Evolutionary conservation across 257 asterid genomes (phyloP).

Genomic region (Coffea eugenioides): DNA sequence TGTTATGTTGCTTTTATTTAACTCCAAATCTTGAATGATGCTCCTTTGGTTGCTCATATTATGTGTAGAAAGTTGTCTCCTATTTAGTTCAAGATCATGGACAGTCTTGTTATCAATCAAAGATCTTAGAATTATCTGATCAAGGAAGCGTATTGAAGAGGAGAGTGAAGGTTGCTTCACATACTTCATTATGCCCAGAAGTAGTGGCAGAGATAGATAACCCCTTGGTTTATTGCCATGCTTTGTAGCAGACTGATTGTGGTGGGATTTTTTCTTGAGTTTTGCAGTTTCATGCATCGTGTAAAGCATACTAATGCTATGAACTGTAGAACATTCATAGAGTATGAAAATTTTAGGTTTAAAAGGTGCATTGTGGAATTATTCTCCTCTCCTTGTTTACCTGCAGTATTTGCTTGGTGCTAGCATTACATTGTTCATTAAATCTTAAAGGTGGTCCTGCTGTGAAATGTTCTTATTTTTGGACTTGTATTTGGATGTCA

Average conservation of each 20-base stretch:
- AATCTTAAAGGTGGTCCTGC: not conserved
- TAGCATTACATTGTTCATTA: not conserved
- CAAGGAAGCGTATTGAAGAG: not conserved
- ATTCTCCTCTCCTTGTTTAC: not conserved
- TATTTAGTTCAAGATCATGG: not conserved
- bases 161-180: not conserved
- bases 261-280: not conserved
- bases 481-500: not conserved
- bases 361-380: not conserved
- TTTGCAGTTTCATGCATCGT: not conserved
- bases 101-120: not conserved
- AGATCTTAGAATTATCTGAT: not conserved
- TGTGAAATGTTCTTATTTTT: not conserved
- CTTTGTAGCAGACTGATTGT: too few species aligned
- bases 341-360: not conserved
- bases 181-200: not conserved
- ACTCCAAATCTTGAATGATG: not conserved
- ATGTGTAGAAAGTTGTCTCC: too few species aligned
- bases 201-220: not conserved
- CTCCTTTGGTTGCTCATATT: not conserved
- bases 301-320: not conserved
- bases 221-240: not conserved
- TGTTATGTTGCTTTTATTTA: not conserved
- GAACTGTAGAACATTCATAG: not conserved
- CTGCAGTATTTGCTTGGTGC: not conserved